Evolutionary conservation across 305 asterid genomes (phyloP).

Genomic region (Solanum hybrid): DNA sequence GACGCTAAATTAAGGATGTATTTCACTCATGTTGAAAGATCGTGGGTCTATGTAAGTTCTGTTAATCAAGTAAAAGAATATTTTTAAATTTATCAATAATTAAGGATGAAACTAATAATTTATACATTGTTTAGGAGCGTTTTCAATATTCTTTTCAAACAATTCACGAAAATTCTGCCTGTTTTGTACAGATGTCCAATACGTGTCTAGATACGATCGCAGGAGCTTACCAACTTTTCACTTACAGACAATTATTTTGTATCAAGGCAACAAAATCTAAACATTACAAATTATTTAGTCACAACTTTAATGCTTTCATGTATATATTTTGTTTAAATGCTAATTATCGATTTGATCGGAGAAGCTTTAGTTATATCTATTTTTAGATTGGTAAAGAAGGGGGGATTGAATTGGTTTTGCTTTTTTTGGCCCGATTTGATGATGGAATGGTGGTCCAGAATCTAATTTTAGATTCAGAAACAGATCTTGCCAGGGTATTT

Average conservation of each 20-base stretch:
- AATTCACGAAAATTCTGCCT: not conserved
- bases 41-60: no score
- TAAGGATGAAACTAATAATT: no score
- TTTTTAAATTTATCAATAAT: no score
- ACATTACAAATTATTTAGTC: not conserved
- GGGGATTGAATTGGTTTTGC: not conserved
- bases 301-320: not conserved
- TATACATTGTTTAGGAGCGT: fast-evolving
- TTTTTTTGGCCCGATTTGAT: not conserved
- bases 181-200: not conserved
- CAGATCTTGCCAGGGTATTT: not conserved
- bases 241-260: not conserved
- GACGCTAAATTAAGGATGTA: no score
- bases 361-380: not conserved
- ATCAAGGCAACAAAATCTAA: not conserved
- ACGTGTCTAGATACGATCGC: not conserved
- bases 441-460: not conserved
- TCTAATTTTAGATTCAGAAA: not conserved
- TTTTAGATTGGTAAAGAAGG: not conserved
- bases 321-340: not conserved
- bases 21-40: no score
- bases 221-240: not conserved
- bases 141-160: no score
- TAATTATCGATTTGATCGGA: not conserved
- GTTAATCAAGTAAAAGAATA: no score